Conservation (phyloP, 2,329 filamentous ascomycete genomes). For the Chaetomium sp. region DNA sequence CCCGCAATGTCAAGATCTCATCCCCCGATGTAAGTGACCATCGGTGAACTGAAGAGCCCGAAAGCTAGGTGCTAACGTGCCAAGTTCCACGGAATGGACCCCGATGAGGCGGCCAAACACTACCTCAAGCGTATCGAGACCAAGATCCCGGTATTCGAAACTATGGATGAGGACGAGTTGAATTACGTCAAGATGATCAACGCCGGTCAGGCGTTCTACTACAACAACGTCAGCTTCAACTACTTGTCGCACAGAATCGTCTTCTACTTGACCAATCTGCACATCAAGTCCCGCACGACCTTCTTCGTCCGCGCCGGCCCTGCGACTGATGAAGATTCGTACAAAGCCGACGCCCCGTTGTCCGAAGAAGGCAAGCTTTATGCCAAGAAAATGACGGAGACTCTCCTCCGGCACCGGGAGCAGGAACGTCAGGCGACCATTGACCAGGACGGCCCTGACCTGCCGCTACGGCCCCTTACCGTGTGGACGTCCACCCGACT, state of each 20-base stretch:
- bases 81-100: slow-evolving; percentile 86
- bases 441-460: slow-evolving; percentile 66
- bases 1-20: slow-evolving; percentile 94
- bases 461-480: slow-evolving; percentile 75
- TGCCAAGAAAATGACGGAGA: slow-evolving; percentile 81
- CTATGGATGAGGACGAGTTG: slow-evolving; percentile 89
- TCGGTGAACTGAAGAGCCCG: not conserved
- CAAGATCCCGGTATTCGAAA: slow-evolving; percentile 94
- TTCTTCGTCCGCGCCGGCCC: slow-evolving; percentile 91
- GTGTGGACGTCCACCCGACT: slow-evolving; percentile 95
- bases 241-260: slow-evolving; percentile 97
- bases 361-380: slow-evolving; percentile 81
- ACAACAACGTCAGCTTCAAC: slow-evolving; percentile 96
- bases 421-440: slow-evolving; percentile 73
- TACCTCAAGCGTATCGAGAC: slow-evolving; percentile 88
- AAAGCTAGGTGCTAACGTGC: slow-evolving; percentile 20
- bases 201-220: slow-evolving; percentile 86
- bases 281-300: slow-evolving; percentile 92
- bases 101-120: slow-evolving; percentile 87
- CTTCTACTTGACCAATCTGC: slow-evolving; percentile 95
- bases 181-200: slow-evolving; percentile 99
- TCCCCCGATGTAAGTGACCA: slow-evolving; percentile 76
- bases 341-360: slow-evolving; percentile 85
- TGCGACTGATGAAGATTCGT: slow-evolving; percentile 84
- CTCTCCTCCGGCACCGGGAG: slow-evolving; percentile 79